Conservation (phyloP, 2,329 filamentous ascomycete genomes). For the Fusarium floridanum region DNA sequence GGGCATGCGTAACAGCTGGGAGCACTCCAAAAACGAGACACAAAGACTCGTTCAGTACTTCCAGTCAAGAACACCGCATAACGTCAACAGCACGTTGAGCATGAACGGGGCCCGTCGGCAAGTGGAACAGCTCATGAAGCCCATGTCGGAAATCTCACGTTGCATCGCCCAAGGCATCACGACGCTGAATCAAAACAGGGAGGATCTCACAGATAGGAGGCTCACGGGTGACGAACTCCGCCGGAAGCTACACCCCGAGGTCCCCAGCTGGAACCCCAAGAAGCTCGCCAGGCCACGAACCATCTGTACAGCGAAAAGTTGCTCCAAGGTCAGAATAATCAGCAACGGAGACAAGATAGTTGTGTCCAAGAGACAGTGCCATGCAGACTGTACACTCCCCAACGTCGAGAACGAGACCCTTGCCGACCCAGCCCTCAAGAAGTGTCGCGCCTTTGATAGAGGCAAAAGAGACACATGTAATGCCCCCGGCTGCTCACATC, state of each 20-base stretch:
- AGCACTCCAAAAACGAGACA: constrained; percentile 23
- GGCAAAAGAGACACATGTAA: not conserved
- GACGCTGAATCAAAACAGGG: not conserved
- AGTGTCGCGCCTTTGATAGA: constrained; percentile 11
- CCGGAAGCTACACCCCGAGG: constrained; percentile 13
- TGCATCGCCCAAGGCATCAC: constrained; percentile 18
- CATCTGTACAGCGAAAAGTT: constrained; percentile 21
- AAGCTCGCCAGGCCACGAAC: constrained; percentile 21
- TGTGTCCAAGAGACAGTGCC: constrained; percentile 33
- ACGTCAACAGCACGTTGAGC: constrained; percentile 32
- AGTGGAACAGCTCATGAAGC: constrained; percentile 19
- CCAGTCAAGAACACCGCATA: constrained; percentile 21
- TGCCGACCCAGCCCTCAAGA: not conserved
- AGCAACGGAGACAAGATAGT: not conserved
- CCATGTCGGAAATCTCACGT: constrained; percentile 34
- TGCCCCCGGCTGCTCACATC: constrained; percentile 1
- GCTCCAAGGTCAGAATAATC: constrained; percentile 23
- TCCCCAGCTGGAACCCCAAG: not conserved
- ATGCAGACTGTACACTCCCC: constrained; percentile 4
- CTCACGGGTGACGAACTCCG: not conserved
- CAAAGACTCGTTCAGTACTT: constrained; percentile 21
- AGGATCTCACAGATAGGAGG: constrained; percentile 9
- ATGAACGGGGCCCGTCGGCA: constrained; percentile 28
- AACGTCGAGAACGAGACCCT: constrained; percentile 12
- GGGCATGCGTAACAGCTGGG: constrained; percentile 31